Conservation (phyloP, 768 basidiomycete species). For the Tulasnella sp. region DNA sequence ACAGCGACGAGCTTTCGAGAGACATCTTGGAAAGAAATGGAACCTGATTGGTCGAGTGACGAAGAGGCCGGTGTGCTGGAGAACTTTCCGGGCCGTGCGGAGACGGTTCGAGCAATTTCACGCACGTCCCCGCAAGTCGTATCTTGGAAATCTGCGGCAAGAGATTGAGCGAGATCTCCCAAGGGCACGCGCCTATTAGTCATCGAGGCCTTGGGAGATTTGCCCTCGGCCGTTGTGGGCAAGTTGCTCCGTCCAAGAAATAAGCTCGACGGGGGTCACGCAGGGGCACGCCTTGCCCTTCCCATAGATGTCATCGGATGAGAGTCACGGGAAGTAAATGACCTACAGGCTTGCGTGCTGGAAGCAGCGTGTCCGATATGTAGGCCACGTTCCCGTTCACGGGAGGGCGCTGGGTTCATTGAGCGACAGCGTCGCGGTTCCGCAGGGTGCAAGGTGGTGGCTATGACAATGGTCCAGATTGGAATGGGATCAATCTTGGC, state of each 20-base stretch:
- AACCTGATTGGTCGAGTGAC: background rate
- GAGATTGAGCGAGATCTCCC: background rate
- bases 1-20: background rate
- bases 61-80: background rate
- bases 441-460: background rate
- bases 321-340: background rate
- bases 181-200: background rate
- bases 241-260: background rate
- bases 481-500: background rate
- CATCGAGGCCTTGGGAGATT: background rate
- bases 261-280: background rate
- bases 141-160: background rate
- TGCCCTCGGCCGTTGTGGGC: background rate
- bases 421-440: background rate
- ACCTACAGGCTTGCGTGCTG: background rate
- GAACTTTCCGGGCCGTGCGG: background rate
- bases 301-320: background rate
- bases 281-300: background rate
- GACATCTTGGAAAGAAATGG: background rate
- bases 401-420: background rate
- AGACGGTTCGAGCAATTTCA: background rate
- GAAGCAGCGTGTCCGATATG: background rate
- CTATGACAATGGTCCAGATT: background rate
- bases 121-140: background rate
- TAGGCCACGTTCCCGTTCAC: background rate